Conservation (phyloP, 2,329 filamentous ascomycete species). For the Aspergillus unguis region DNA sequence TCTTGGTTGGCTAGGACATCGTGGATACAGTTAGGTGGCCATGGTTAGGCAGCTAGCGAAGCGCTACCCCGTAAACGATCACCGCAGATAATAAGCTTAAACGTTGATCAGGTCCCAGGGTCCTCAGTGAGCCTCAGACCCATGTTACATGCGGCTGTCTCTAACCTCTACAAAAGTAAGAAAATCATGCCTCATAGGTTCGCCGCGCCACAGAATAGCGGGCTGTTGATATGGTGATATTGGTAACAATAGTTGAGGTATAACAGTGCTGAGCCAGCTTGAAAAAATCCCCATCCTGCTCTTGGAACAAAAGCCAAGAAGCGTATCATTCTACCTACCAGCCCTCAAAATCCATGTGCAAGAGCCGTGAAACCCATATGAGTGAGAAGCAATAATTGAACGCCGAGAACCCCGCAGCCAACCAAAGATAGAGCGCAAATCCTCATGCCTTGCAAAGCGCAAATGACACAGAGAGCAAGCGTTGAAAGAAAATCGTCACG, state of each 20-base stretch:
- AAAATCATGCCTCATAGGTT: constrained; percentile 13
- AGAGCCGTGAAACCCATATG: constrained; percentile 33
- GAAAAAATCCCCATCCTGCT: constrained; percentile 22
- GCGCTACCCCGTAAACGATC: constrained; percentile 1
- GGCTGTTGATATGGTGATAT: constrained; percentile 23
- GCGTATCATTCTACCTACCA: constrained; percentile 27
- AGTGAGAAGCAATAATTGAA: constrained; percentile 27
- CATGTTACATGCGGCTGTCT: background rate
- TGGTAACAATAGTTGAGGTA: constrained; percentile 21
- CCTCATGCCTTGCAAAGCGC: constrained; percentile 27
- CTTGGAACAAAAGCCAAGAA: constrained; percentile 15
- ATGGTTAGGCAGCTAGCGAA: background rate
- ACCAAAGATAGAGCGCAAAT: constrained; percentile 31
- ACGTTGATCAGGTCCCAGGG: background rate
- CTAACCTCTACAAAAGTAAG: background rate
- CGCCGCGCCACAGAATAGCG: constrained; percentile 18
- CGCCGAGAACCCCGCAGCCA: constrained; percentile 42
- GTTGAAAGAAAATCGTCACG: constrained; percentile 26
- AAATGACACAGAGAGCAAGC: constrained; percentile 32
- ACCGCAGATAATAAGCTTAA: background rate
- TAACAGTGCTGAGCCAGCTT: constrained; percentile 17
- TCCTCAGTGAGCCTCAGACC: background rate
- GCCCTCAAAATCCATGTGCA: constrained; percentile 27
- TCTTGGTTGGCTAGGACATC: too few relatives aligned
- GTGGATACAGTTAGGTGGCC: constrained; percentile 12